A percentile compares a stretch with the other conserved stretches of the same genome.
Conservation (phyloP, 2,329 filamentous ascomycete genomes). For the Myriosclerotinia duriaeana region DNA sequence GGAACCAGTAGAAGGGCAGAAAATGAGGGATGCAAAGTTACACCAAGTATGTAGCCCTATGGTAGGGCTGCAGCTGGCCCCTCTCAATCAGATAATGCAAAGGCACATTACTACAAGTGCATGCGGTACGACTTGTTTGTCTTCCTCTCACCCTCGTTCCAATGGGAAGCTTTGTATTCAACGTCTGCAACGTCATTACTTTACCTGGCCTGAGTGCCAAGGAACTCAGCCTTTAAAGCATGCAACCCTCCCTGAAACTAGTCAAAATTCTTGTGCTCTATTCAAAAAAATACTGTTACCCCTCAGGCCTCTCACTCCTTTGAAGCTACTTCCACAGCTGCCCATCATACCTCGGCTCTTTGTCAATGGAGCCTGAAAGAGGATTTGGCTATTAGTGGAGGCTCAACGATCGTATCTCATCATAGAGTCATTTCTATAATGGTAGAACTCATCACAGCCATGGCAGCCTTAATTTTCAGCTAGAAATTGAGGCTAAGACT, state of each 20-base stretch:
- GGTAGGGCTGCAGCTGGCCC: slow-evolving; percentile 19
- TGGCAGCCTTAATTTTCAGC: slow-evolving; percentile 21
- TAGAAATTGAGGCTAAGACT: slow-evolving; percentile 21
- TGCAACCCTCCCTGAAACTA: background rate
- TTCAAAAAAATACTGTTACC: background rate
- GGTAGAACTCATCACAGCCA: background rate
- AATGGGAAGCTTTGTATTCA: slow-evolving; percentile 2
- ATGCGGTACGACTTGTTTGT: background rate
- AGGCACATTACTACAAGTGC: background rate
- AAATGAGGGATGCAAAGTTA: background rate
- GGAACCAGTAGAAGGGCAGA: background rate
- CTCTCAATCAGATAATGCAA: background rate
- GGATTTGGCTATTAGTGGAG: background rate
- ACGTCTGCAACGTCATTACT: background rate
- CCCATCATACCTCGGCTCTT: slow-evolving; percentile 4
- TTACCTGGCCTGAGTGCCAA: background rate
- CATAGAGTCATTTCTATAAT: slow-evolving; percentile 10
- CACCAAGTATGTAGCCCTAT: slow-evolving; percentile 11
- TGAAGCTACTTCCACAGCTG: background rate
- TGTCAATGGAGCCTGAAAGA: slow-evolving; percentile 15
- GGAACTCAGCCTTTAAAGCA: slow-evolving; percentile 13
- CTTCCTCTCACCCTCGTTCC: background rate
- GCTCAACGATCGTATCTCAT: slow-evolving; percentile 21
- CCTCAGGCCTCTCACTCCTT: background rate
- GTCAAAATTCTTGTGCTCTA: background rate